Evolutionary conservation across 2,329 filamentous ascomycete species (phyloP), one percentile per base, ranked within the genome.

Genomic region (Escovopsis weberi): DNA sequence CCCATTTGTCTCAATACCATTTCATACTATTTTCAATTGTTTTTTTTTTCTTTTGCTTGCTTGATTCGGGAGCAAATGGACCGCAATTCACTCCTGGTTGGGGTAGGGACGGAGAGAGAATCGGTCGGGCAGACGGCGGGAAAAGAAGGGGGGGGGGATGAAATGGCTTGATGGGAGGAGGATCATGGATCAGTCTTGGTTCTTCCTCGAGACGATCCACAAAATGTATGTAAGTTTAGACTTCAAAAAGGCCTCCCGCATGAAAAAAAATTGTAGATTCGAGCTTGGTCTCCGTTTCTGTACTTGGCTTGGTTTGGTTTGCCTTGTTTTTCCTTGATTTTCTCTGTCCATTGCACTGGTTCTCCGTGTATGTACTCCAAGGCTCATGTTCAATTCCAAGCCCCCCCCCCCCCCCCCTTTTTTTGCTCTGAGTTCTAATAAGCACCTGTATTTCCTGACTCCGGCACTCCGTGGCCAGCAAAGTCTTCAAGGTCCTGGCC

Each of bases 181-280:
- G 23, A 23, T 23, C 4, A 23, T 23, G 23, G 23, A 23, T 23
- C 23, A 18, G 26, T 28, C 19, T 39, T 33, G 12, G 15, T 18
- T 26, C 6, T 37, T 18, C n/a, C 12, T 38, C 41, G 30, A 26
- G 26, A 42, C n/a, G 41, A 37, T 35, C 38, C 41, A 23, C 23
- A 44, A 23, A 37, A 38, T 43, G 45, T 46, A 48, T 48, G 46
- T 50, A 50, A 51, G 52, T 55, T 54, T 59, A 58, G 56, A 58
- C 51, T 56, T 53, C 55, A 53, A 50, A 50, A 23, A 36, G n/a
- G 47, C 42, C 51, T 53, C 47, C 51, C 50, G 48, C 51, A 55
- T 56, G n/a, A 55, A 47, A 56, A 23, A 23, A 59, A 56, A 52
- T 43, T 42, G 48, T 59, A 59, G 57, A 59, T 57, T 47, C 57